Evolutionary conservation across 2,329 filamentous ascomycete species (phyloP).

Genomic region (Domatiomyces catenatus): DNA sequence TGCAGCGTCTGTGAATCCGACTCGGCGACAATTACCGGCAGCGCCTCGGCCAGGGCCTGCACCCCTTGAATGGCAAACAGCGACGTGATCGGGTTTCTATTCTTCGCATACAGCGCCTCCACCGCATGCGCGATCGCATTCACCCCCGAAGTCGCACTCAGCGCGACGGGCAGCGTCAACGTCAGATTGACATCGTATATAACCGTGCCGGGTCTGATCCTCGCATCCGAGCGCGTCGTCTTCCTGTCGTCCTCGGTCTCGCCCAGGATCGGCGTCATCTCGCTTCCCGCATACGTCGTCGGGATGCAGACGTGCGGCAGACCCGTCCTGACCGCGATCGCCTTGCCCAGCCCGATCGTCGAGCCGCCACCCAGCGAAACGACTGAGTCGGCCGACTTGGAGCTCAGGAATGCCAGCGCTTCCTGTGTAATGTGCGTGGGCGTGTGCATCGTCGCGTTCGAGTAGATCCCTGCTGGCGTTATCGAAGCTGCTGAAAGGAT

Average conservation of each 20-base stretch:
- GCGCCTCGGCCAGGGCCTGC: slow-evolving; percentile 36
- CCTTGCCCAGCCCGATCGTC: slow-evolving; percentile 48
- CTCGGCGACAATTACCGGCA: slow-evolving; percentile 38
- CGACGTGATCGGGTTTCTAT: slow-evolving; percentile 45
- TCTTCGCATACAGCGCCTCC: slow-evolving; percentile 47
- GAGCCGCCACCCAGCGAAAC: slow-evolving; percentile 49
- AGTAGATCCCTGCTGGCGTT: slow-evolving; percentile 37
- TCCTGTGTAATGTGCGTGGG: slow-evolving; percentile 42
- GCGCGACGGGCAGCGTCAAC: slow-evolving; percentile 38
- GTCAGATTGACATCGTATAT: slow-evolving; percentile 52
- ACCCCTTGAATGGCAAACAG: slow-evolving; percentile 45
- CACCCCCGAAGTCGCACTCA: slow-evolving; percentile 45
- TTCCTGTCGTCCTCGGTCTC: slow-evolving; percentile 45
- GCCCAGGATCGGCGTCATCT: slow-evolving; percentile 51
- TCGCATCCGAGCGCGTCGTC: slow-evolving; percentile 41
- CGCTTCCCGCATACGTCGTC: slow-evolving; percentile 47
- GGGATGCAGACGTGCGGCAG: slow-evolving; percentile 45
- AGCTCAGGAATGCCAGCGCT: slow-evolving; percentile 35
- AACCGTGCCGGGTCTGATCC: slow-evolving; percentile 44
- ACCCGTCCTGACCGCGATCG: slow-evolving; percentile 37
- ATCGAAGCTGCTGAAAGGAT: slow-evolving; percentile 27
- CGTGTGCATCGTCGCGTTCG: slow-evolving; percentile 48
- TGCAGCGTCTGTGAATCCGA: slow-evolving; percentile 25
- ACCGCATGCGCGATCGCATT: slow-evolving; percentile 53
- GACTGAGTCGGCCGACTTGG: slow-evolving; percentile 37